Percentiles rank a stretch among this genome's conserved stretches.
phyloP scores from a whole-genome alignment of 148 eudicot species.

The Polygonum maritimum region DNA sequence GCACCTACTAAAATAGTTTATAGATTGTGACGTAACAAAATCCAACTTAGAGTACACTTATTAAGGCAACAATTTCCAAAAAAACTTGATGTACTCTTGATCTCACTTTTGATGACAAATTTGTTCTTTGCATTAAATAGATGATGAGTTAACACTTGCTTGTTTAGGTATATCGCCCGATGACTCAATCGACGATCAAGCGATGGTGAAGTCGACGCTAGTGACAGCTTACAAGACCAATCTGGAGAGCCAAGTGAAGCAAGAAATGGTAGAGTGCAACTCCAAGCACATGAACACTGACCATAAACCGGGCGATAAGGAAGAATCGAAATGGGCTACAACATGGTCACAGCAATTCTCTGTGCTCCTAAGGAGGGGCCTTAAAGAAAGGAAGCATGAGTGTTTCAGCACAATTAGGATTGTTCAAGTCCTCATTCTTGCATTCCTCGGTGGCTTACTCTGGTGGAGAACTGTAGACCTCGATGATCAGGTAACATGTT shows the following conservation, averaged over 20 bases:
- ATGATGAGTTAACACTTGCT: background rate
- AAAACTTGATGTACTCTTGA: no score
- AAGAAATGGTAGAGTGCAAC: slow-evolving; percentile 18
- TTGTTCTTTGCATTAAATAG: background rate
- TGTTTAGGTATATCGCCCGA: slow-evolving; percentile 38
- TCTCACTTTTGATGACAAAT: background rate
- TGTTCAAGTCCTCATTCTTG: slow-evolving; percentile 33
- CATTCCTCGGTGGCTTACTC: slow-evolving; percentile 43
- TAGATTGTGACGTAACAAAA: no score
- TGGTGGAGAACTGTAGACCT: slow-evolving; percentile 66
- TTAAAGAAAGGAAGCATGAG: slow-evolving; percentile 65
- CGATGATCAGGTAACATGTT: slow-evolving; percentile 33
- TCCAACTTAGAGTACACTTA: no score
- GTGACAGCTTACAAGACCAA: slow-evolving; percentile 36
- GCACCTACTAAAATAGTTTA: no score
- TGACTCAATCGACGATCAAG: slow-evolving; percentile 35
- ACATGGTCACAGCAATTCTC: slow-evolving; percentile 72
- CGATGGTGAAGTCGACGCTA: slow-evolving; percentile 31
- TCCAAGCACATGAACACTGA: background rate
- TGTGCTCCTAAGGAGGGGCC: slow-evolving; percentile 47
- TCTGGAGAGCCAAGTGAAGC: slow-evolving; percentile 30
- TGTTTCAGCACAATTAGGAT: slow-evolving; percentile 45
- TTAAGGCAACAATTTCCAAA: no score
- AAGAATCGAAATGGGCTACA: slow-evolving; percentile 34
- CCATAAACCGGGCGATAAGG: background rate